Conservation (phyloP, 192 early-diverging fungal species). For the Phycomyces blakesleeanus region DNA sequence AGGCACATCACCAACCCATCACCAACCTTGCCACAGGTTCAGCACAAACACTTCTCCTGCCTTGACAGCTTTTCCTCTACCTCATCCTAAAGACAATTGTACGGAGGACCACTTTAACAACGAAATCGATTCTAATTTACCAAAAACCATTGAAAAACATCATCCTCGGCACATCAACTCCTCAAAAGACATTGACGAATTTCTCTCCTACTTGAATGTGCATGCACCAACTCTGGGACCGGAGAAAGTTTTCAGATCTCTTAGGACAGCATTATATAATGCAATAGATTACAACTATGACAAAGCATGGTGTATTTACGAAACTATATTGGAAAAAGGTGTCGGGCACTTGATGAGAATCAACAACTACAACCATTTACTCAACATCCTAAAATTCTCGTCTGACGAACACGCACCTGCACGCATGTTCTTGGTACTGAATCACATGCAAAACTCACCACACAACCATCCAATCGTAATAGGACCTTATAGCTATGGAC, state of each 20-base stretch:
- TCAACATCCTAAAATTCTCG: constrained; percentile 19
- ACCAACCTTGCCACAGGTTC: neutral
- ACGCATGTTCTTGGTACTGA: constrained; percentile 13
- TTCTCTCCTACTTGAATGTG: neutral
- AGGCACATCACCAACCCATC: neutral
- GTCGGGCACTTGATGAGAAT: constrained; percentile 4
- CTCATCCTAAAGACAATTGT: neutral
- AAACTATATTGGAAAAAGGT: constrained; percentile 8
- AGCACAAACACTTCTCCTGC: neutral
- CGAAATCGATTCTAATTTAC: no score
- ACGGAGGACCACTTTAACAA: neutral
- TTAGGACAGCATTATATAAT: constrained; percentile 24
- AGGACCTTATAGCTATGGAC: constrained; percentile 1
- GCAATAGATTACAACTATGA: neutral
- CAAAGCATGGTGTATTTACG: constrained; percentile 23
- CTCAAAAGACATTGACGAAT: neutral
- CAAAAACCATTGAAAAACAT: neutral
- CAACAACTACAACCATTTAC: constrained; percentile 29
- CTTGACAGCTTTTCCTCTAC: neutral
- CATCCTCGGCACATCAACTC: constrained; percentile 10
- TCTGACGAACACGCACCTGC: neutral
- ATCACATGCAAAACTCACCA: constrained; percentile 15
- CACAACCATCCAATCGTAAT: neutral
- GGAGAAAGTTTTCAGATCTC: constrained; percentile 17
- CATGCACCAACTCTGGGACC: neutral